Conservation (phyloP, 371 early-diverging fungal species). For the Conidiobolus incongruus region DNA sequence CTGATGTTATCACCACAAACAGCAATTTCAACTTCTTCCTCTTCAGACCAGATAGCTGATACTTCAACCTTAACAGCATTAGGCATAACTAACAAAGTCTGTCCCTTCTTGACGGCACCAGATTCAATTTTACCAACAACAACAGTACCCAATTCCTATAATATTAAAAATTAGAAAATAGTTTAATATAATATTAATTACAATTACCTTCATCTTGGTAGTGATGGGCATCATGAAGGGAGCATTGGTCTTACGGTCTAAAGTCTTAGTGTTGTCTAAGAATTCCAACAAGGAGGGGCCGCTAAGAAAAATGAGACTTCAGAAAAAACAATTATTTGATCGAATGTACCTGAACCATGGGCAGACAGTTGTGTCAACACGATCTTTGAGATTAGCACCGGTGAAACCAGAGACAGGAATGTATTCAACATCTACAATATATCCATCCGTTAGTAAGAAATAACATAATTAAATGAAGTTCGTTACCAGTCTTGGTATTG, state of each 20-base stretch:
- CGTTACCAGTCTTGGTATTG: constrained; percentile 52
- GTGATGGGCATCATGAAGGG: constrained; percentile 85
- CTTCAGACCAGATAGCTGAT: constrained; percentile 54
- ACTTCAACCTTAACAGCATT: constrained; percentile 64
- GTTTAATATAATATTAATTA: neutral
- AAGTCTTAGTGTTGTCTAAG: constrained; percentile 54
- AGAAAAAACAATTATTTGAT: neutral
- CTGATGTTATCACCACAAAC: constrained; percentile 84
- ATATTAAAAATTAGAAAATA: constrained; percentile 4
- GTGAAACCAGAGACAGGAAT: constrained; percentile 91
- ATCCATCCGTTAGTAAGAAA: neutral
- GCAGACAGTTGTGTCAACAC: constrained; percentile 28
- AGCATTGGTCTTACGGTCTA: constrained; percentile 61
- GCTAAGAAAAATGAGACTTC: constrained; percentile 4
- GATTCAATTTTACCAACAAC: constrained; percentile 90
- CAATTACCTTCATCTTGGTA: constrained; percentile 63
- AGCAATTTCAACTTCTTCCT: constrained; percentile 56
- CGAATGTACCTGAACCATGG: constrained; percentile 36
- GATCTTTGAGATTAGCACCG: constrained; percentile 88
- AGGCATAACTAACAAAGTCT: constrained; percentile 72
- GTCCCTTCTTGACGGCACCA: constrained; percentile 70
- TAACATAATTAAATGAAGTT: neutral
- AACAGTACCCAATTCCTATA: constrained; percentile 85
- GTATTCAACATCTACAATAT: constrained; percentile 39
- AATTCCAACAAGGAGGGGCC: constrained; percentile 87